phyloP scores from a whole-genome alignment of 805 yeast genomes.

The Teunomyces lycoperdinae region DNA sequence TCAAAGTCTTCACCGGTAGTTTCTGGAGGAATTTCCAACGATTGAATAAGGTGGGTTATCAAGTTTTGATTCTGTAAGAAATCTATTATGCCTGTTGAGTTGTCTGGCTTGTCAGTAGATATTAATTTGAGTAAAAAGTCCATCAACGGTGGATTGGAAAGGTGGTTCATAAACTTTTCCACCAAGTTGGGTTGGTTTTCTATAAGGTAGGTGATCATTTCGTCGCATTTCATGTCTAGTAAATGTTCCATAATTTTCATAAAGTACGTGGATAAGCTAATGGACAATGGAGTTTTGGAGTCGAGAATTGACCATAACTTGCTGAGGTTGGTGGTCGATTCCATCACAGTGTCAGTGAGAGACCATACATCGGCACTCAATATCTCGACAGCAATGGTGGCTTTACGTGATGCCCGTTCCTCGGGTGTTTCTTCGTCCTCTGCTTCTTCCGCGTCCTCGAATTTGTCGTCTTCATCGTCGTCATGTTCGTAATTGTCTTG shows the following conservation, averaged over 20 bases:
- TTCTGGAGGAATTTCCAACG: slow-evolving; percentile 23
- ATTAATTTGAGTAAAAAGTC: slow-evolving; percentile 43
- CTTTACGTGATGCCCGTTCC: slow-evolving; percentile 34
- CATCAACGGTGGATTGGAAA: slow-evolving; percentile 46
- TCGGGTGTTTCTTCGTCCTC: slow-evolving; percentile 25
- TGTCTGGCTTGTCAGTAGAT: slow-evolving; percentile 46
- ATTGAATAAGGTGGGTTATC: slow-evolving; percentile 32
- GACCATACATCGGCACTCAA: slow-evolving; percentile 93
- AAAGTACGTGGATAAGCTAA: slow-evolving; percentile 79
- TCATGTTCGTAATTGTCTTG: slow-evolving; percentile 16
- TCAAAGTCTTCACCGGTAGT: slow-evolving; percentile 12
- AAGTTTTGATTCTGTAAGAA: slow-evolving; percentile 40
- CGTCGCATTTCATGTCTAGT: slow-evolving; percentile 48
- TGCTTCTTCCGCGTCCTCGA: slow-evolving; percentile 12
- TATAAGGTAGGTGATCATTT: slow-evolving; percentile 43
- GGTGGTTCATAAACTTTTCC: slow-evolving; percentile 41
- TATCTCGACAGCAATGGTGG: slow-evolving; percentile 73
- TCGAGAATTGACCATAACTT: slow-evolving; percentile 81
- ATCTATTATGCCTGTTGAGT: slow-evolving; percentile 45
- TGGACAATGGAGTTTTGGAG: slow-evolving; percentile 61
- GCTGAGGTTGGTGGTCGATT: slow-evolving; percentile 59
- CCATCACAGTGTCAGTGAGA: slow-evolving; percentile 85
- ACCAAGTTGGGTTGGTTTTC: slow-evolving; percentile 42
- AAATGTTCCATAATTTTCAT: slow-evolving; percentile 82
- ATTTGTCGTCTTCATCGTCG: slow-evolving; percentile 9